These are phyloP conservation scores for Croton laevigatus DNA, from an alignment of 441 rosid genomes.

Conservation along the genomic window DNA sequence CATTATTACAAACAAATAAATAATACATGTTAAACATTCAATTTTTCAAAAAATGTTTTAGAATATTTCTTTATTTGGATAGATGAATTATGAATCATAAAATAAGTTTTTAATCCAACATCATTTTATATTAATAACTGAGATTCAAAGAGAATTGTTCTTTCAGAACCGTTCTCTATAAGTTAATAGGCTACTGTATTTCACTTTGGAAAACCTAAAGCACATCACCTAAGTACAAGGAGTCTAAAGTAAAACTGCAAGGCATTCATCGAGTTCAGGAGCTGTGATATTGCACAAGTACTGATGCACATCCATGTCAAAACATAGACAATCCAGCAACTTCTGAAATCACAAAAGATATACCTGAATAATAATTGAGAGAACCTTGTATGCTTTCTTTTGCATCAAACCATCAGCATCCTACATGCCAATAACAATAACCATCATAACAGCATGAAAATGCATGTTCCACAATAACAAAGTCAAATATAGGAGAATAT, in stretches of 20 bases:
- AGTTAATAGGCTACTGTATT: not conserved
- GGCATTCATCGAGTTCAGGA: not conserved
- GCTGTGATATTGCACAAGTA: not conserved
- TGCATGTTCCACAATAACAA: constrained; percentile 5
- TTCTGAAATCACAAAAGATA: constrained; percentile 11
- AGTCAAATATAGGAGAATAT: not conserved
- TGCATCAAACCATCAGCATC: constrained; percentile 69
- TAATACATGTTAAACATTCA: no score
- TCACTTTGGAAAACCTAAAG: not conserved
- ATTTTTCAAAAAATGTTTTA: no score
- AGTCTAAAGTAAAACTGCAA: not conserved
- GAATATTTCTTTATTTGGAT: no score
- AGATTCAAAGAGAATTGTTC: no score
- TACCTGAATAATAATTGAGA: constrained; percentile 78
- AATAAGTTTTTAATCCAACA: no score
- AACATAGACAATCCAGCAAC: not conserved
- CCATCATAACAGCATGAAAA: not conserved
- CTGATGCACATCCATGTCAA: not conserved
- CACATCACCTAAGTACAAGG: not conserved
- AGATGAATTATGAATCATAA: no score
- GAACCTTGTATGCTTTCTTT: constrained; percentile 92
- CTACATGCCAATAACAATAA: constrained; percentile 40
- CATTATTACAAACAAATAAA: no score
- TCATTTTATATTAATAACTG: no score
- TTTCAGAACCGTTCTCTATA: no score